Percentiles rank a stretch among this genome's conserved stretches.
Evolutionary conservation across 75 land plant genomes (phyloP).

Genomic region (Isoetes taiwanensis): DNA sequence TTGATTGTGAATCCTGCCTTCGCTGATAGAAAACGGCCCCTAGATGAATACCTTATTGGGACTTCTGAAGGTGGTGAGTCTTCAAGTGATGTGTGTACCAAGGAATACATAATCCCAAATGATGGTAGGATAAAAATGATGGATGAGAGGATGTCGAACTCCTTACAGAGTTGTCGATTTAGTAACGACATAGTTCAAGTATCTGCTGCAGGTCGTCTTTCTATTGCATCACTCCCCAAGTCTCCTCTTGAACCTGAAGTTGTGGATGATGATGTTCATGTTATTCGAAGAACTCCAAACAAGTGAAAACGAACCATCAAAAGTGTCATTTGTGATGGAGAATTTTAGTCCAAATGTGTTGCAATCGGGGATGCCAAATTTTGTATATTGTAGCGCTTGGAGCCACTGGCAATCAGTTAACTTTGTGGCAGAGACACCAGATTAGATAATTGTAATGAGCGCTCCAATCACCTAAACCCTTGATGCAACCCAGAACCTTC

Average conservation of each 20-base stretch:
- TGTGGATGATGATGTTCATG: not conserved
- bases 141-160: not conserved
- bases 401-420: not conserved
- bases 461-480: no score
- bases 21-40: no score
- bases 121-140: not conserved
- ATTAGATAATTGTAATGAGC: no score
- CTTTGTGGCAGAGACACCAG: constrained; percentile 22
- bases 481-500: constrained; percentile 16
- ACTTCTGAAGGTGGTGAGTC: not conserved
- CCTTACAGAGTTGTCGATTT: constrained; percentile 35
- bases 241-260: not conserved
- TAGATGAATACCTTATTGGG: not conserved
- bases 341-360: not conserved
- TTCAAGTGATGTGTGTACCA: not conserved
- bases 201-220: constrained; percentile 35
- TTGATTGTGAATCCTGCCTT: no score
- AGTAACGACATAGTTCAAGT: constrained; percentile 35
- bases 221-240: constrained; percentile 36
- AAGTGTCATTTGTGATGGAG: no score
- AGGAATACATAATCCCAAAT: not conserved
- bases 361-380: not conserved
- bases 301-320: not conserved
- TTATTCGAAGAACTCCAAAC: not conserved
- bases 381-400: no score